phyloP scores from a whole-genome alignment of 495 filamentous ascomycete species.

The Talaromyces nanjingensis region DNA sequence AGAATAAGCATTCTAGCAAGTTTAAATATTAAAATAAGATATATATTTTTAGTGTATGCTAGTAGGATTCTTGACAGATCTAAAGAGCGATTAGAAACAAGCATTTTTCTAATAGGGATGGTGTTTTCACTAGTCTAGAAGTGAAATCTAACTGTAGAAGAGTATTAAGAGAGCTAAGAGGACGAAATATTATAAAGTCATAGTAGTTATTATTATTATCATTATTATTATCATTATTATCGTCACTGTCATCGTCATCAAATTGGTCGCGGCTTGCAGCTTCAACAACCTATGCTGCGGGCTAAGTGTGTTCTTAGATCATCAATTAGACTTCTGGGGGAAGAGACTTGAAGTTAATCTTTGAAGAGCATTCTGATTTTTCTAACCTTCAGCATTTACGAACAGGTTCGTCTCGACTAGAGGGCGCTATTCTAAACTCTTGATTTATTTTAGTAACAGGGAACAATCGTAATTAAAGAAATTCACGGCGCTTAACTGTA shows the following conservation, averaged over 20 bases:
- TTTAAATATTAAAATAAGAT: too few relatives aligned
- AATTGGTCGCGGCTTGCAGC: not conserved
- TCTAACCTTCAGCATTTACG: not conserved
- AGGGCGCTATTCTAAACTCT: not conserved
- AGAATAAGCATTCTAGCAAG: too few relatives aligned
- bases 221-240: not conserved
- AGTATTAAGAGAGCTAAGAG: conserved; percentile 1
- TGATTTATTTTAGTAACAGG: too few relatives aligned
- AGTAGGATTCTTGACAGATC: too few relatives aligned
- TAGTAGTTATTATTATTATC: not conserved
- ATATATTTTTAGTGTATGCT: too few relatives aligned
- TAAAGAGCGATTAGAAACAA: too few relatives aligned
- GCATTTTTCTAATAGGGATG: too few relatives aligned
- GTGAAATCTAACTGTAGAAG: not conserved
- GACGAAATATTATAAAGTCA: conserved; percentile 1
- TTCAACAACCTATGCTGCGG: conserved; percentile 1
- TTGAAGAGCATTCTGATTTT: not conserved
- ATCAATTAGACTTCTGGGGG: not conserved
- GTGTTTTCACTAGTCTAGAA: not conserved
- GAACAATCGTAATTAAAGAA: too few relatives aligned
- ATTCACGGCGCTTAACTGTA: too few relatives aligned
- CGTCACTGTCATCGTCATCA: not conserved
- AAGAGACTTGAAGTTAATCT: not conserved
- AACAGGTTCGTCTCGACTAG: not conserved
- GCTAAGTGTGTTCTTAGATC: not conserved